Evolutionary conservation across 805 yeast genomes (phyloP).

Genomic region (Candida chilensis): DNA sequence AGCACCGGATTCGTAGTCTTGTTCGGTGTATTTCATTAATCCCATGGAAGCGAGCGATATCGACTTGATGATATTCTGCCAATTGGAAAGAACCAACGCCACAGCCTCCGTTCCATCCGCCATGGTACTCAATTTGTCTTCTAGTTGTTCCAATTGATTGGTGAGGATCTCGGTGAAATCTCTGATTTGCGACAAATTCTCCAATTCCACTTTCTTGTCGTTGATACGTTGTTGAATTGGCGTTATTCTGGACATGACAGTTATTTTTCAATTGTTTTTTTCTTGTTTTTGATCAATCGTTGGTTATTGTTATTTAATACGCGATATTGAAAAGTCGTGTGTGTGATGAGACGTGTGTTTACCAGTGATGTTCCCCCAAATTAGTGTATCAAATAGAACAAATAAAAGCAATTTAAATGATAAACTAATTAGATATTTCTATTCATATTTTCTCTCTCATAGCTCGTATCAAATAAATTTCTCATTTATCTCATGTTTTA

Average conservation of each 20-base stretch:
- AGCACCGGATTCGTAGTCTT: constrained; percentile 13
- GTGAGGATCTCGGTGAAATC: constrained; percentile 19
- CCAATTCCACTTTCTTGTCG: constrained; percentile 26
- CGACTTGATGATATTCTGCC: constrained; percentile 30
- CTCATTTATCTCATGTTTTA: too few relatives aligned
- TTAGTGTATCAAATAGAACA: too few relatives aligned
- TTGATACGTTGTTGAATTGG: constrained; percentile 15
- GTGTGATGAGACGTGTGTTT: too few relatives aligned
- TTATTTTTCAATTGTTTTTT: too few relatives aligned
- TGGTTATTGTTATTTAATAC: too few relatives aligned
- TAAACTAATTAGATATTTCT: too few relatives aligned
- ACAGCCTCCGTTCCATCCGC: constrained; percentile 31
- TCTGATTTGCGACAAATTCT: constrained; percentile 20
- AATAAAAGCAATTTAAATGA: too few relatives aligned
- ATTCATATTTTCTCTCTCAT: too few relatives aligned
- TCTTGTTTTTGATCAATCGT: too few relatives aligned
- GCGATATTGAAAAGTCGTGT: too few relatives aligned
- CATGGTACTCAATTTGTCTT: constrained; percentile 23
- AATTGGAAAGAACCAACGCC: constrained; percentile 25
- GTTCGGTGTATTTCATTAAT: constrained; percentile 17
- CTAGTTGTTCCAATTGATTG: constrained; percentile 20
- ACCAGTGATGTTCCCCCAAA: too few relatives aligned
- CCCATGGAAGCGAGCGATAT: constrained; percentile 32
- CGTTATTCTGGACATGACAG: not conserved
- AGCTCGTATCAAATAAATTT: too few relatives aligned